Base-by-base conservation (phyloP, 1,284 basidiomycete genomes). In the Taiwanofungus camphoratus region DNA sequence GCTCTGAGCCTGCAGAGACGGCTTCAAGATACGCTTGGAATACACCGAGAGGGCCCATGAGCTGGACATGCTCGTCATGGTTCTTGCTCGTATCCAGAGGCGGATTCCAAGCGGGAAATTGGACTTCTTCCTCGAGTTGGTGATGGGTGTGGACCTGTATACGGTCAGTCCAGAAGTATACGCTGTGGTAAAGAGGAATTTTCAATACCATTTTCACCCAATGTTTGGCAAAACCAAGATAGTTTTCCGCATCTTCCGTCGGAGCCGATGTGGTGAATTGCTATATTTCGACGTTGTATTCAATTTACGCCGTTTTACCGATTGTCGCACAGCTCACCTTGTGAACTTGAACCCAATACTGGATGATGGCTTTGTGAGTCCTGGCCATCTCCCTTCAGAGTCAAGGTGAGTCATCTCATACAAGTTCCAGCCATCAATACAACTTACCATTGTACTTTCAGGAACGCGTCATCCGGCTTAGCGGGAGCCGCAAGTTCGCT, bases 51-150 rank as follows among this genome's bases (percentile, higher is more conserved):
- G 37, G 37, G n/a, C 5, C n/a, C 11, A 39, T 7, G 7, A 39
- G 36, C 12, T 24, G 9, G 12, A 15, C 13, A 18, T 39, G 37
- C 18, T 39, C 8, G 13, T 8, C 24, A 18, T 39, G 37, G 37
- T 21, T 29, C n/a, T 8, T 39, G 23, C 22, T 15, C 11, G 37
- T 39, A 19, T 39, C 37, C 6, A 39, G 23, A 6, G 21, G 13
- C 5, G 24, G 22, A 27, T 18, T 18, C 9, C 18, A 21, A 5
- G 13, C 13, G 24, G 24, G 37, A 19, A 39, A 39, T 39, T 39
- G 37, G n/a, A 39, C 19, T 24, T 39, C 37, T 27, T 39, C 37
- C 29, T 39, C 37, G 24, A 39, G 7, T 19, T 39, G 37, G 22
- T 39, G 37, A 19, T 39, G 37, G 9, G 29, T 15, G 12, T 39